Evolutionary conservation across 371 early-diverging fungal species (phyloP), one percentile per base, ranked within the genome.

Genomic region (Rhizopus delemar): DNA sequence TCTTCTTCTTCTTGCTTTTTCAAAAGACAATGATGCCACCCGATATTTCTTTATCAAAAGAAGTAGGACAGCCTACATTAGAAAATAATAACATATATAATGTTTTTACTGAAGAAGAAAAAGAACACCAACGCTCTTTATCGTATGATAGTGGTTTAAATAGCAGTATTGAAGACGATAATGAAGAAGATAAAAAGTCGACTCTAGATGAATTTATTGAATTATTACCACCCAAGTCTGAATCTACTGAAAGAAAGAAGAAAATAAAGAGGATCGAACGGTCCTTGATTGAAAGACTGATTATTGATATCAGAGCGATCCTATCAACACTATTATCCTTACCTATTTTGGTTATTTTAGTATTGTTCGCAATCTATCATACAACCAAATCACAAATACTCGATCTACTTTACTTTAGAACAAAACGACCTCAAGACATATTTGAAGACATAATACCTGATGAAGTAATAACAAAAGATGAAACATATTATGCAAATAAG

Each of bases 391-490:
- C n/a, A 0, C 46, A 56, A n/a, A 9, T 65, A 41, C 4, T 48
- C 13, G 66, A 61, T 31, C 2, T 35, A 0, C 35, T 29, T 22
- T 41, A 22, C 11, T 49, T 32, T 11, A 51, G 46, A 51, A 51
- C 15, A 45, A 41, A 48, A 7, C 9, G 57, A 22, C 45, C 50
- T 22, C 66, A 66, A 28, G 57, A 53, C n/a, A 32, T 46, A 13
- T 33, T 50, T 11, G 57, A 66, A 22, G 3, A n/a, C 2, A 5
- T 41, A 0, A 13, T 45, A 2, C 68, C 57, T 1, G 50, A 71
- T 15, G 78, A 77, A 51, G n/a, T 62, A 3, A 48, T 77, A 0
- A 64, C 65, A 0, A 41, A 60, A 8, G 74, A 77, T 36, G 73
- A 74, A 55, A 45, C 51, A 7, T 71, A 74, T 56, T 77, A 77